These are phyloP conservation scores for Yamadazyma taylorii DNA, from an alignment of 1,139 yeast species.

Conservation along the genomic window DNA sequence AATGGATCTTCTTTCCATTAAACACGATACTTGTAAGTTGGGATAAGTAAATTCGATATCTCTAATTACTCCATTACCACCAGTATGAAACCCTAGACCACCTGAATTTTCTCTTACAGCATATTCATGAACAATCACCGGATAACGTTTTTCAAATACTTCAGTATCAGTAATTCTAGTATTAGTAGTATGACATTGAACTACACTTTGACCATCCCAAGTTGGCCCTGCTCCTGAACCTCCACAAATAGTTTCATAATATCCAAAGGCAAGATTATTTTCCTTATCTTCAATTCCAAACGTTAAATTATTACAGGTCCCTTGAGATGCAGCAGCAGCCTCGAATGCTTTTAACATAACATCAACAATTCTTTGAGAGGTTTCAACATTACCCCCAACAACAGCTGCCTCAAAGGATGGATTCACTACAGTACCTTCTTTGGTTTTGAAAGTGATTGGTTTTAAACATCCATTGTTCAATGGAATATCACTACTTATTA, in stretches of 20 bases:
- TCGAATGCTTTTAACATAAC: slow-evolving; percentile 73
- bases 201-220: slow-evolving; percentile 49
- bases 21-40: slow-evolving; percentile 41
- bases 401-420: slow-evolving; percentile 82
- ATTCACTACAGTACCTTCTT: slow-evolving; percentile 66
- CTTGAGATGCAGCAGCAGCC: slow-evolving; percentile 63
- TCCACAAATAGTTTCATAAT: slow-evolving; percentile 51
- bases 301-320: slow-evolving; percentile 51
- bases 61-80: slow-evolving; percentile 48
- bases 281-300: slow-evolving; percentile 45
- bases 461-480: slow-evolving; percentile 80
- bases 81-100: slow-evolving; percentile 40
- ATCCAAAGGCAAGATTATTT: slow-evolving; percentile 41
- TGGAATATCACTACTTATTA: slow-evolving; percentile 78
- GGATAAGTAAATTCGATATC: slow-evolving; percentile 45
- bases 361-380: slow-evolving; percentile 82
- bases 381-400: slow-evolving; percentile 88
- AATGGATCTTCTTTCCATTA: slow-evolving; percentile 46
- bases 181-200: slow-evolving; percentile 50
- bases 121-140: slow-evolving; percentile 44
- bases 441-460: slow-evolving; percentile 66
- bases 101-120: slow-evolving; percentile 42
- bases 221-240: slow-evolving; percentile 53
- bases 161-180: slow-evolving; percentile 51
- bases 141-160: slow-evolving; percentile 47